Evolutionary conservation across 495 filamentous ascomycete species (phyloP).

Genomic region (Talaromyces ruber): DNA sequence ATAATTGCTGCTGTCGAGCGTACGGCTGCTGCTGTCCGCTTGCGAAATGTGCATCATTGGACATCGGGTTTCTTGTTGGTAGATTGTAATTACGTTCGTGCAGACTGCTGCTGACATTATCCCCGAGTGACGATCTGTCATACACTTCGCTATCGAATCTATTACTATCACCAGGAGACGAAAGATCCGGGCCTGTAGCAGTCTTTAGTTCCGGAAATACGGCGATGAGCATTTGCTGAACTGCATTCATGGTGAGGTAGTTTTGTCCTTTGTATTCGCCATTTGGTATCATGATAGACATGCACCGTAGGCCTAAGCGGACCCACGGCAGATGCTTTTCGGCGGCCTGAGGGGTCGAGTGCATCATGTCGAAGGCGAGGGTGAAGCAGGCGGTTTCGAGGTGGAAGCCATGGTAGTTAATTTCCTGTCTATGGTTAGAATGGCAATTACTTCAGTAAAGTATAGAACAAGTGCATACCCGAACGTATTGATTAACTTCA

Average conservation of each 20-base stretch:
- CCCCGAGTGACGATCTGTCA: neutral
- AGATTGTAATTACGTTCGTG: neutral
- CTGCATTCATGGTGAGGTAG: slow-evolving; percentile 2
- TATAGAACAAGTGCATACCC: slow-evolving; percentile 12
- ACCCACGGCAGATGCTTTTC: slow-evolving; percentile 33
- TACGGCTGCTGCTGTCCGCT: neutral
- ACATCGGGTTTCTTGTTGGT: neutral
- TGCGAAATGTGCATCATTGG: neutral
- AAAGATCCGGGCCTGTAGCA: neutral
- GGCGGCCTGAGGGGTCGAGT: slow-evolving; percentile 20
- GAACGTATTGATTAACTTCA: slow-evolving; percentile 24
- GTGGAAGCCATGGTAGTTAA: slow-evolving; percentile 34
- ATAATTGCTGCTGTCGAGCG: neutral
- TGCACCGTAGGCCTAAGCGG: slow-evolving; percentile 22
- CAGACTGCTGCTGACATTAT: neutral
- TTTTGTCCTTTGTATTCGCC: neutral
- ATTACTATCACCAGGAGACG: neutral
- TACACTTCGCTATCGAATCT: neutral
- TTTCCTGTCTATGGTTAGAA: slow-evolving; percentile 16
- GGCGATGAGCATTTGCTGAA: slow-evolving; percentile 5
- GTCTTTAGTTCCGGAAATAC: neutral
- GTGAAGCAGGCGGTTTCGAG: slow-evolving; percentile 27
- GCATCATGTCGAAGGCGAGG: slow-evolving; percentile 32
- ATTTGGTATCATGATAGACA: slow-evolving; percentile 20
- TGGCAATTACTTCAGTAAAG: neutral